These are phyloP conservation scores for Cadophora gregata DNA, from an alignment of 2,329 filamentous ascomycete genomes.

Conservation along the genomic window DNA sequence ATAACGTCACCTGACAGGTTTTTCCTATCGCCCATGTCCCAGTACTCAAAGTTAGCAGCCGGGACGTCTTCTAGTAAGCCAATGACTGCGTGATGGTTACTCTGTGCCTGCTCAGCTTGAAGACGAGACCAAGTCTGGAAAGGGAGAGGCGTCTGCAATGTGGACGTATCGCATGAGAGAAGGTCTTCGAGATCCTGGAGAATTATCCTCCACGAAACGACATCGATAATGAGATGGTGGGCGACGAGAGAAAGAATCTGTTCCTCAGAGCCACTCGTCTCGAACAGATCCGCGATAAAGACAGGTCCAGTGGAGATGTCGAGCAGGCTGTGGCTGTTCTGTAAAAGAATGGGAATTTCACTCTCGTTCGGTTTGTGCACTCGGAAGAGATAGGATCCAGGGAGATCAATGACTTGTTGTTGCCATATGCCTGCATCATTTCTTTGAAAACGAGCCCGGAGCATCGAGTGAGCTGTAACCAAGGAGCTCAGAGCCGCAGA, in stretches of 20 bases:
- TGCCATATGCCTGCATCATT: neutral
- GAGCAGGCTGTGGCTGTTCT: neutral
- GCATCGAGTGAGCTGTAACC: neutral
- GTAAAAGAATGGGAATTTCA: neutral
- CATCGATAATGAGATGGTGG: constrained; percentile 44
- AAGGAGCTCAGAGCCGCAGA: neutral
- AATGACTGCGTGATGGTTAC: neutral
- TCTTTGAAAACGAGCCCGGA: neutral
- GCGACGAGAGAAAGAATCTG: constrained; percentile 32
- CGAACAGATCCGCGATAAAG: neutral
- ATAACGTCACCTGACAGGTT: neutral
- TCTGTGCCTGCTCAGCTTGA: neutral
- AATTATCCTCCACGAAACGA: constrained; percentile 48
- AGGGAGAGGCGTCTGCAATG: neutral
- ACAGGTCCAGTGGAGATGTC: neutral
- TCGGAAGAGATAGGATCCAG: neutral
- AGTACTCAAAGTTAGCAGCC: neutral
- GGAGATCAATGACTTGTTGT: neutral
- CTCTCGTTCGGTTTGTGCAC: neutral
- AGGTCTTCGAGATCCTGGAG: constrained; percentile 47
- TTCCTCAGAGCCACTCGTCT: neutral
- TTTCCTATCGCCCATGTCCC: neutral
- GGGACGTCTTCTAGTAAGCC: neutral
- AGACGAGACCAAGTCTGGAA: neutral
- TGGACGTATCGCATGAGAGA: constrained; percentile 31